Percentiles rank a stretch among this genome's conserved stretches.
Evolutionary conservation across 2,329 filamentous ascomycete genomes (phyloP).

Genomic region (Fusarium tricinctum): DNA sequence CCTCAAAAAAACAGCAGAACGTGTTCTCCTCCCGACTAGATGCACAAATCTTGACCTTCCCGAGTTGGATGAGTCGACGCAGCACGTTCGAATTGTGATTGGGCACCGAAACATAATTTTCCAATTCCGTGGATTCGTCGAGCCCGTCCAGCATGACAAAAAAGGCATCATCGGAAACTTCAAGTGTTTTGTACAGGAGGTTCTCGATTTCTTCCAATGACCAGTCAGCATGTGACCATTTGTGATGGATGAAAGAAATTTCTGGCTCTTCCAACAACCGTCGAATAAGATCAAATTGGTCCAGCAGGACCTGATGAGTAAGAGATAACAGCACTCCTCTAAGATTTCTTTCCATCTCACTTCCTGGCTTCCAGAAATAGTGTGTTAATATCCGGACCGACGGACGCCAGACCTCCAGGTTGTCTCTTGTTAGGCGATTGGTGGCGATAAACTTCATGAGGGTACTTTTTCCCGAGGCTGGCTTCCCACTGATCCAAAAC

Average conservation of each 20-base stretch:
- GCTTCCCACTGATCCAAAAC: constrained; percentile 5
- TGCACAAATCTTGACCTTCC: background rate
- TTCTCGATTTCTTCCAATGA: background rate
- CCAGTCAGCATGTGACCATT: background rate
- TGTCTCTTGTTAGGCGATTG: background rate
- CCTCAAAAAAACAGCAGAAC: background rate
- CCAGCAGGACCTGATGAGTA: background rate
- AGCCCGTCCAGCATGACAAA: background rate
- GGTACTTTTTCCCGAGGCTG: background rate
- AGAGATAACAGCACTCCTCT: background rate
- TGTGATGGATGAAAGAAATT: background rate
- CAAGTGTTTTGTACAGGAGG: background rate
- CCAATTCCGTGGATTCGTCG: background rate
- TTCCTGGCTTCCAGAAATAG: background rate
- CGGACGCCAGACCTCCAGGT: background rate
- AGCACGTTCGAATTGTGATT: rapidly evolving
- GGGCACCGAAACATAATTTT: rapidly evolving
- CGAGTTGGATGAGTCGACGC: rapidly evolving
- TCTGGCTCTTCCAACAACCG: rapidly evolving
- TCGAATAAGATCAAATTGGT: rapidly evolving
- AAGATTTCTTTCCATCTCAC: background rate
- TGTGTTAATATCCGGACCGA: background rate
- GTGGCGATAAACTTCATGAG: background rate
- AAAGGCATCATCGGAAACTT: background rate
- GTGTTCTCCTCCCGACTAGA: constrained; percentile 1